These are phyloP conservation scores for Arctium minus DNA, from an alignment of 129 eudicot genomes.

Conservation along the genomic window DNA sequence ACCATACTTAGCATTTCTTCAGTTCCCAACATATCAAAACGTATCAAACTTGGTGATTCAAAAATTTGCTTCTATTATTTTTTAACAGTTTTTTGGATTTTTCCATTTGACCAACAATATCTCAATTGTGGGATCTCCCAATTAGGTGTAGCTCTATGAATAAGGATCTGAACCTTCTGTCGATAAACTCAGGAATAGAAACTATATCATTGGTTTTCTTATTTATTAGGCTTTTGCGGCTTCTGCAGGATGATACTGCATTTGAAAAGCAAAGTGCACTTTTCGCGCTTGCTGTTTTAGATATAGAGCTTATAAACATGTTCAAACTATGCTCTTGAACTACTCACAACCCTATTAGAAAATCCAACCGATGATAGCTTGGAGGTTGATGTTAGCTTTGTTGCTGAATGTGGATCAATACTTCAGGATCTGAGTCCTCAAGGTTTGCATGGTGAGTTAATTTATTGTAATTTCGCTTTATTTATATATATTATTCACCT, in stretches of 20 bases:
- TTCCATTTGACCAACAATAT: neutral
- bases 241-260: slow-evolving; percentile 89
- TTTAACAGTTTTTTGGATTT: neutral
- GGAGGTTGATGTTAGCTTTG: slow-evolving; percentile 95
- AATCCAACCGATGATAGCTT: slow-evolving; percentile 98
- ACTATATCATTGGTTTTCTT: neutral
- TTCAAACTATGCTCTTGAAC: slow-evolving; percentile 61
- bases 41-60: neutral
- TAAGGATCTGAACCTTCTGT: neutral
- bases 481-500: slow-evolving; percentile 33
- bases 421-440: slow-evolving; percentile 82
- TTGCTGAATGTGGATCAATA: slow-evolving; percentile 87
- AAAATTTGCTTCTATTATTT: neutral
- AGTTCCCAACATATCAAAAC: no score
- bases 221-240: slow-evolving; percentile 2
- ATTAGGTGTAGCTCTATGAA: neutral
- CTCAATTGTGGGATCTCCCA: neutral
- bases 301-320: slow-evolving; percentile 94
- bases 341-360: slow-evolving; percentile 69
- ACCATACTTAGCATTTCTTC: no score
- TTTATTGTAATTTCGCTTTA: neutral
- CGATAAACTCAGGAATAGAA: neutral
- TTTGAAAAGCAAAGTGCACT: slow-evolving; percentile 97
- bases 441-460: slow-evolving; percentile 82
- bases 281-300: slow-evolving; percentile 97